Base-by-base conservation (phyloP, 139 green algal genomes). In the Medakamo hakoo region DNA sequence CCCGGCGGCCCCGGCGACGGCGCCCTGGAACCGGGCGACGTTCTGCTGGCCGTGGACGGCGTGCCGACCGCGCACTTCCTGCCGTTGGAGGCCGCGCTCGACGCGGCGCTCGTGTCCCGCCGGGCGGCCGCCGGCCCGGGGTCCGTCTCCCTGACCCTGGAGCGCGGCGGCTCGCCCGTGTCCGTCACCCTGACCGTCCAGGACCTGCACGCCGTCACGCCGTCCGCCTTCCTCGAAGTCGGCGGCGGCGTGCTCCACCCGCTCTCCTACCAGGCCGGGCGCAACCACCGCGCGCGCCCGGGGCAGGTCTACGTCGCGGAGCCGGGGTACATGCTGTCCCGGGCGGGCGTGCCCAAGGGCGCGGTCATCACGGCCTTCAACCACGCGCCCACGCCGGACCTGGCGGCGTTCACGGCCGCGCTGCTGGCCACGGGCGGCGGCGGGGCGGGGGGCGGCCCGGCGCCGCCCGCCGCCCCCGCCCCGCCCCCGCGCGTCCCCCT, bases 231-330 rank as follows among this genome's bases (percentile, higher is more conserved):
- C 56, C 71, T 96, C 40, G 87, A 96, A 67, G 48, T 94, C 24
- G 77, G 64, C 23, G 89, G 86, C 16, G 84, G 78, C 30, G 68
- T 67, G 2, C 62, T 96, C 26, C 86, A 96, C 64, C 75, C 79
- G 16, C 80, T 96, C 4, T 81, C 66, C 67, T 95, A 95, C 77
- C 88, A 95, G 79, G 84, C 89, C 73, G 87, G 83, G 2, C 76
- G 84, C 67, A 94, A 94, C 78, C 83, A 89, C 74, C 69, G 68
- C 4, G 62, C 76, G 19, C 58, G 65, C 16, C 57, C 79, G 63
- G 71, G 81, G 71, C 65, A 73, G 58, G 82, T 93, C 14, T 94
- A 95, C 58, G 82, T 95, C 24, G 83, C 88, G 27, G 86, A 95
- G 62, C 72, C 82, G 55, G 64, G 63, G 23, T 74, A 70, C 27